Evolutionary conservation across 192 early-diverging fungal species (phyloP), one percentile per base, ranked within the genome.

Genomic region (Kappamyces sp.): DNA sequence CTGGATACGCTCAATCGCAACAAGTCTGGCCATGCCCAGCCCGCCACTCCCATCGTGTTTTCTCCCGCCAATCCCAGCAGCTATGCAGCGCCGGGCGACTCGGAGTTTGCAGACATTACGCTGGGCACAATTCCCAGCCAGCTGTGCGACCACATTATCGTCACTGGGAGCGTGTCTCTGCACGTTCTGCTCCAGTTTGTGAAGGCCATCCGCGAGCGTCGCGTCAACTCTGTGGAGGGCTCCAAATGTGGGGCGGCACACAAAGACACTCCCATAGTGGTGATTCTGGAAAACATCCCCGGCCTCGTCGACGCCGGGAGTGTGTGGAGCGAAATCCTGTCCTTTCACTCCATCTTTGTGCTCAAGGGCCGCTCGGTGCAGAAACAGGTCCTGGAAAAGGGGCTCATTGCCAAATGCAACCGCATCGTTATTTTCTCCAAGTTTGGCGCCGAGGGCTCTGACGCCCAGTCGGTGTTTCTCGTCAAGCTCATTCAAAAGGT

Each of bases 401-500:
- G 66, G 5, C 67, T 69, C 1, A 71, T 79, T 38, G 64, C 49
- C 15, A 43, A 46, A 11, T 75, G 73, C 42, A 45, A 53, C 22
- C 63, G 64, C 8, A 54, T 79, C 14, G 71, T 79, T 9, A 73
- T 79, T 31, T 73, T 79, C 59, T 42, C 71, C 2, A 74, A 71
- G 52, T 61, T 59, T 29, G 49, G 50, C 2, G 47, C 59, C 4
- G 32, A 54, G 1, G 50, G 43, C 48, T 47, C 36, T 65, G 77
- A 79, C 54, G 77, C 73, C 0, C 72, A 70, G 35, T 70, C 73
- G 3, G 64, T 79, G 5, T 79, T 79, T 39, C 71, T 79, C 8
- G 66, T 79, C 31, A 75, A 79, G 58, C 70, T 79, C 71, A 49
- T 79, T 11, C 73, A 79, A 52, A 59, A 66, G 49, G 74, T 71